Evolutionary conservation across 1,284 basidiomycete genomes (phyloP), one percentile per base, ranked within the genome.

Genomic region (Calocybe gambosa): DNA sequence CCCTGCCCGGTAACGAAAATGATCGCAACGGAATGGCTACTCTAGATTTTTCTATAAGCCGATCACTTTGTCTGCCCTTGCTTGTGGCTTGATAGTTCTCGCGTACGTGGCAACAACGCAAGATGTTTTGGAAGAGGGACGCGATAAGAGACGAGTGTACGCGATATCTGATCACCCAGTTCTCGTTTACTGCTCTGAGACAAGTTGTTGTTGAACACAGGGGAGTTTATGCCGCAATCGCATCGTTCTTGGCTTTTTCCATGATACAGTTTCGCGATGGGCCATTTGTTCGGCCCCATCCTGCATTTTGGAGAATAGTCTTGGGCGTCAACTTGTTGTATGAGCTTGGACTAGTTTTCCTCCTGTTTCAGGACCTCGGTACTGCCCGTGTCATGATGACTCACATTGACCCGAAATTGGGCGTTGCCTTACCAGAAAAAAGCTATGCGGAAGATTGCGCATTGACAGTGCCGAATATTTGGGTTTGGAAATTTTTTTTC

Each of bases 241-340:
- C 71, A 15, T 74, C 81, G 39, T 89, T 89, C 62, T 70, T 89
- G 45, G 64, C 80, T 46, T 92, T 90, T 63, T 85, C 85, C 23
- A 85, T 87, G 75, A 72, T 92, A 38, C 89, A 91, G 57, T 90
- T 90, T 60, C 82, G 88, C 46, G 88, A 92, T 60, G 88, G 88
- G 0, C 88, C 88, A 20, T 87, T 83, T 58, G 72, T 85, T 59
- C 78, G 84, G 39, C 83, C 83, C 0, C 83, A 84, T 60, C 82
- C 82, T 50, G 82, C 80, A 15, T 85, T 88, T 62, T 89, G 86
- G 86, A 73, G 86, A 45, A 66, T 80, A 31, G 73, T 87, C 1
- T 68, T 89, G 19, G 88, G 88, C 9, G 66, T 88, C 49, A 92
- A 92, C 63, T 63, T 91, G 12, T 69, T 90, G 20, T 92, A 92